Evolutionary conservation across 2,329 filamentous ascomycete species (phyloP), one percentile per base, ranked within the genome.

Genomic region (Exophiala calicioides): DNA sequence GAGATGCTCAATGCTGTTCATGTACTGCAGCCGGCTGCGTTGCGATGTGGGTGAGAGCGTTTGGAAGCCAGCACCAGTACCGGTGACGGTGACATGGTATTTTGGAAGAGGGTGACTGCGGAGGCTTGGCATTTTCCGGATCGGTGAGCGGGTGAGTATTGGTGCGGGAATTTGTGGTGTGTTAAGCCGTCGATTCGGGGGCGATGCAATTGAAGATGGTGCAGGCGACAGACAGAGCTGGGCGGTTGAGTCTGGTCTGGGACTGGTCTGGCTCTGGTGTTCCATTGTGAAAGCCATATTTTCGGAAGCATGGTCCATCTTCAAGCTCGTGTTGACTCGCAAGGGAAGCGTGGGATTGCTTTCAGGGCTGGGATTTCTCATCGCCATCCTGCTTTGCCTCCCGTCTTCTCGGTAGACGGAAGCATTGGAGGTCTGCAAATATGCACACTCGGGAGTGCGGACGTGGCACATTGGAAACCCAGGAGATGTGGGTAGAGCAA

Each of bases 1-100:
- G 13, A 71, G 59, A 47, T 67, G 60, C 15, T 47, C n/a, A 15
- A 68, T 47, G 41, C 52, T 48, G 13, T 31, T 34, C 24, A 44
- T 23, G 36, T 52, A 51, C 23, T 38, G 45, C 18, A 37, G 20
- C 13, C 30, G 32, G 9, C 40, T 26, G 24, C 37, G 48, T 10
- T 29, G 33, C 10, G 44, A 40, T 5, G 29, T 34, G 2, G 48
- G 43, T 10, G 52, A 44, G n/a, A 49, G 9, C 8, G 30, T 10
- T 10, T 40, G n/a, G 10, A 18, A n/a, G n/a, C n/a, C 12, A 10
- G 21, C 18, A 16, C 13, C n/a, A 12, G 18, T 38, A 13, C 12
- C 30, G 30, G 24, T 33, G 20, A 51, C 50, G 13, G 40, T 43
- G 27, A 53, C 43, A 13, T 56, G 50, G 29, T 53, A 51, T 34